Percentiles rank a stretch among this genome's conserved stretches.
Conservation (phyloP, 306 rosid genomes). For the Astragalus glycyphyllos region DNA sequence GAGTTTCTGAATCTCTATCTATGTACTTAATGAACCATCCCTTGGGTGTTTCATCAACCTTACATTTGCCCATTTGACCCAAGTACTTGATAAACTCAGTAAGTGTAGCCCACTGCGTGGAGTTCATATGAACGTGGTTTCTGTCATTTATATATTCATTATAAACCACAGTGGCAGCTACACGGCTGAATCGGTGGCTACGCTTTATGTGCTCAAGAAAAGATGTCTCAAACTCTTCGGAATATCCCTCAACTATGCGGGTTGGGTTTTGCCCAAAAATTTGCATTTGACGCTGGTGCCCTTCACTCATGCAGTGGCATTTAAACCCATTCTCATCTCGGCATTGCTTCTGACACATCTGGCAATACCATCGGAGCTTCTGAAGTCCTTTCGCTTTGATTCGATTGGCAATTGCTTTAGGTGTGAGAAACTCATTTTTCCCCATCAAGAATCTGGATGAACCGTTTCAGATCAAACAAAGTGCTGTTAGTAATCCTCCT, state of each 20-base stretch:
- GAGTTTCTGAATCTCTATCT: slow-evolving; percentile 76
- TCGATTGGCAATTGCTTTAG: slow-evolving; percentile 89
- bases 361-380: slow-evolving; percentile 98
- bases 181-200: slow-evolving; percentile 85
- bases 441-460: slow-evolving; percentile 62
- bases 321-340: slow-evolving; percentile 94
- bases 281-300: slow-evolving; percentile 96
- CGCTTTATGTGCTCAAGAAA: slow-evolving; percentile 90
- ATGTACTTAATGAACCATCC: slow-evolving; percentile 93
- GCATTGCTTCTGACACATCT: slow-evolving; percentile 98
- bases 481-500: background rate
- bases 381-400: slow-evolving; percentile 94
- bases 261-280: slow-evolving; percentile 78
- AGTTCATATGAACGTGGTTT: slow-evolving; percentile 90
- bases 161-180: slow-evolving; percentile 91
- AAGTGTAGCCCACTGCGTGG: slow-evolving; percentile 81
- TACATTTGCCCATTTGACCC: slow-evolving; percentile 83
- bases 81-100: slow-evolving; percentile 87
- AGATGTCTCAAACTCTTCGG: slow-evolving; percentile 75
- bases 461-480: slow-evolving; percentile 25
- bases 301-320: slow-evolving; percentile 93
- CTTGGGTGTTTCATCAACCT: slow-evolving; percentile 94
- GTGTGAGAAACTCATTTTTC: slow-evolving; percentile 85
- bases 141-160: slow-evolving; percentile 84
- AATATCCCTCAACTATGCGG: slow-evolving; percentile 77